Conservation (phyloP, 2,329 filamentous ascomycete species). For the Claviceps arundinis region DNA sequence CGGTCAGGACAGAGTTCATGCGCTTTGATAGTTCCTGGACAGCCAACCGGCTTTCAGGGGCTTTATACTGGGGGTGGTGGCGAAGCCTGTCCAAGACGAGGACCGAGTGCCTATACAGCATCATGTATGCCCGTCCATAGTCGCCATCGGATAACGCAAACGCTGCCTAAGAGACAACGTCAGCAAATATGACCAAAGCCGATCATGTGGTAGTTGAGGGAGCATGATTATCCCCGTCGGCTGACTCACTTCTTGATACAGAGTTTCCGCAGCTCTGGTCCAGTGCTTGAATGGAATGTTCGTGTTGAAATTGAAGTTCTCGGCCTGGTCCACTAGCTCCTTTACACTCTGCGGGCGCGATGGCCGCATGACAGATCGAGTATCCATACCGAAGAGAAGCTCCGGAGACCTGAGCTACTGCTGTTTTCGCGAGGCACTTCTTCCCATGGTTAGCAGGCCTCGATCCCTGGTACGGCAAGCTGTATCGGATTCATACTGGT, state of each 20-base stretch:
- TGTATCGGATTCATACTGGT: conserved; percentile 1
- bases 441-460: not conserved
- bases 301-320: conserved; percentile 69
- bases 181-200: not conserved
- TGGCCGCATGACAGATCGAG: conserved; percentile 18
- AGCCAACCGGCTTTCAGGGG: conserved; percentile 49
- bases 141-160: conserved; percentile 81
- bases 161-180: conserved; percentile 44
- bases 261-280: conserved; percentile 64
- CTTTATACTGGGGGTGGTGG: conserved; percentile 61
- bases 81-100: conserved; percentile 68
- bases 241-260: conserved; percentile 63
- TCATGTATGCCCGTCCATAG: conserved; percentile 75
- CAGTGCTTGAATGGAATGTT: conserved; percentile 67
- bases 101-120: conserved; percentile 78
- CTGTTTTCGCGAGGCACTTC: not conserved
- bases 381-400: conserved; percentile 14
- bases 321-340: conserved; percentile 63
- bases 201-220: not conserved
- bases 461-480: not conserved
- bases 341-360: conserved; percentile 53
- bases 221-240: not conserved
- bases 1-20: conserved; percentile 46
- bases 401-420: not conserved
- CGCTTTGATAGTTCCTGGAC: conserved; percentile 40